These are phyloP conservation scores for Cladosporium halotolerans DNA, from an alignment of 2,329 filamentous ascomycete genomes.

Conservation along the genomic window DNA sequence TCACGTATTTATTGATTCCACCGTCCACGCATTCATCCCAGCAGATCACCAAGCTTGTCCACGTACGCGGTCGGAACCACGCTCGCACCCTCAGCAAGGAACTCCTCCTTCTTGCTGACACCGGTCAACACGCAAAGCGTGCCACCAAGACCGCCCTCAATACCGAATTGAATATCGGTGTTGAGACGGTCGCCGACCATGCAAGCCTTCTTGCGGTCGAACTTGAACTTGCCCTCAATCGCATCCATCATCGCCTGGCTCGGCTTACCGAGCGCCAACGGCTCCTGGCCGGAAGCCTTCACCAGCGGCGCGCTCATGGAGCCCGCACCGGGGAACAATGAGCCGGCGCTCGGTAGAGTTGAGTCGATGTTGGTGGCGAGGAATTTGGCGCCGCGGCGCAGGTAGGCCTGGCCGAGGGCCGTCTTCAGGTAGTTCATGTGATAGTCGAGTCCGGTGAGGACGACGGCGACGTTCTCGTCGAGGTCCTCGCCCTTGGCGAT, in stretches of 20 bases:
- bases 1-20: not conserved
- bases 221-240: conserved; percentile 88
- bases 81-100: conserved; percentile 61
- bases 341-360: conserved; percentile 73
- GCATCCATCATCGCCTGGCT: conserved; percentile 99
- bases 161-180: conserved; percentile 92
- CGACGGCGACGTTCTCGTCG: conserved; percentile 82
- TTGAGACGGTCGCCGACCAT: conserved; percentile 94
- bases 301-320: conserved; percentile 71
- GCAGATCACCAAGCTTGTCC: conserved; percentile 74
- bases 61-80: conserved; percentile 78
- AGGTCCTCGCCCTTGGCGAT: conserved; percentile 68
- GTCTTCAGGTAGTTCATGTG: conserved; percentile 95
- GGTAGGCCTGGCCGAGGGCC: conserved; percentile 76
- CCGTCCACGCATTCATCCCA: conserved; percentile 21
- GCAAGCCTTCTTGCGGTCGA: conserved; percentile 77
- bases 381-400: conserved; percentile 74
- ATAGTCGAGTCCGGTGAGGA: conserved; percentile 86
- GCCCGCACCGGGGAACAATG: conserved; percentile 87
- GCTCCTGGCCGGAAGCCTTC: conserved; percentile 56
- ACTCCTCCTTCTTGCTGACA: conserved; percentile 78
- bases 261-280: conserved; percentile 81
- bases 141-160: conserved; percentile 83
- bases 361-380: conserved; percentile 91
- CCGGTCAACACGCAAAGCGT: conserved; percentile 88